These are phyloP conservation scores for Colletotrichum sansevieriae DNA, from an alignment of 2,329 filamentous ascomycete species.

Conservation along the genomic window DNA sequence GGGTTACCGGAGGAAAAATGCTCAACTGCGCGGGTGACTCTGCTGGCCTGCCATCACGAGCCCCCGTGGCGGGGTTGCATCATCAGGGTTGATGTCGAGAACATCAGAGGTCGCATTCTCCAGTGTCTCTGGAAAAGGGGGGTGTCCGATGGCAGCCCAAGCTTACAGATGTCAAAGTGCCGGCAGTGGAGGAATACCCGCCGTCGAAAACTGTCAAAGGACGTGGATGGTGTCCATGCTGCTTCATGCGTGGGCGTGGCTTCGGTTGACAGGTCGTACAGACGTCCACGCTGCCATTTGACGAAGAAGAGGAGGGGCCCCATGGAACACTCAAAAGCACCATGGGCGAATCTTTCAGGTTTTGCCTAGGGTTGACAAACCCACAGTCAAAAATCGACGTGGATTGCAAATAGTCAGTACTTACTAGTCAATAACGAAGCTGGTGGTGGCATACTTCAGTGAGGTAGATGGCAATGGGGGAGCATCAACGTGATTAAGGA, in stretches of 20 bases:
- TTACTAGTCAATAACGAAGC: neutral
- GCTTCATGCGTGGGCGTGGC: constrained; percentile 14
- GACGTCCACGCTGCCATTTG: neutral
- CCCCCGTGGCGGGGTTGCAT: constrained; percentile 16
- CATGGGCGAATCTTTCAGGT: neutral
- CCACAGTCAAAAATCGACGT: constrained; percentile 1
- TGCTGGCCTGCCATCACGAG: constrained; percentile 19
- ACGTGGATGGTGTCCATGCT: constrained; percentile 8
- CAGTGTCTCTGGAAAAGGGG: too few relatives aligned
- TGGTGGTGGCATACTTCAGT: too few relatives aligned
- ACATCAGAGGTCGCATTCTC: neutral
- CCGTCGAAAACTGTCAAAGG: neutral
- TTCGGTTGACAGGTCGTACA: constrained; percentile 37
- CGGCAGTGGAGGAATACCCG: neutral
- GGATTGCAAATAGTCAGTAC: neutral
- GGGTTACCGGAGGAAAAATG: neutral
- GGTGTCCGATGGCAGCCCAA: constrained; percentile 23
- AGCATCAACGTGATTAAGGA: constrained; percentile 17
- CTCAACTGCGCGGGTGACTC: neutral
- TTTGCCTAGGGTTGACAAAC: neutral
- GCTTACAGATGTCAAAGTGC: neutral
- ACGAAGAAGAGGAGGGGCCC: neutral
- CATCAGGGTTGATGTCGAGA: neutral
- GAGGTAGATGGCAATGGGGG: too few relatives aligned
- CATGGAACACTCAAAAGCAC: neutral